Conservation (phyloP, 2,329 filamentous ascomycete species). For the Fusarium zealandicum region DNA sequence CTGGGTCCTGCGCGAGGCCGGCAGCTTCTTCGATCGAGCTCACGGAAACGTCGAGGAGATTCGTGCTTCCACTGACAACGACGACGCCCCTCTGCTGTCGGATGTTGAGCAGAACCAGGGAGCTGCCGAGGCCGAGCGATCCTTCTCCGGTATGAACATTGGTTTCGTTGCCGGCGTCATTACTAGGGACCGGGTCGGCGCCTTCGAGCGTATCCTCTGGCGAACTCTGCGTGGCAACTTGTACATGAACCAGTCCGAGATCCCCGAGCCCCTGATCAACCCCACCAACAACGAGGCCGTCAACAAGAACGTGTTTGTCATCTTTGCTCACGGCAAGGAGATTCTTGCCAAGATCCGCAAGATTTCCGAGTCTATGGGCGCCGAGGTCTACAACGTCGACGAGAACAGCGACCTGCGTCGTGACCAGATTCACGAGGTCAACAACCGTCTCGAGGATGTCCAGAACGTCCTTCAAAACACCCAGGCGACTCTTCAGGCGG, state of each 20-base stretch:
- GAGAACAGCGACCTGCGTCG: conserved; percentile 95
- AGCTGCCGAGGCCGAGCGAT: conserved; percentile 75
- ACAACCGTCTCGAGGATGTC: conserved; percentile 88
- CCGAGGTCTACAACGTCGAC: conserved; percentile 94
- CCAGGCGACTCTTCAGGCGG: conserved; percentile 89
- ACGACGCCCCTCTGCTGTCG: conserved; percentile 90
- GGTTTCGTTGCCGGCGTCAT: conserved; percentile 98
- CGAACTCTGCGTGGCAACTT: conserved; percentile 95
- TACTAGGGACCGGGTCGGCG: conserved; percentile 86
- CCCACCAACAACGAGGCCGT: conserved; percentile 90
- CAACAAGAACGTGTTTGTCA: conserved; percentile 98
- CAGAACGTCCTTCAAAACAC: conserved; percentile 94
- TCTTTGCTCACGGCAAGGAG: conserved; percentile 98
- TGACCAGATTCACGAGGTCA: conserved; percentile 97
- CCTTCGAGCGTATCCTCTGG: conserved; percentile 98
- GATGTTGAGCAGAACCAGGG: conserved; percentile 86
- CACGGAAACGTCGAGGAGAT: conserved; percentile 98
- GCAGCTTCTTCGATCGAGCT: conserved; percentile 95
- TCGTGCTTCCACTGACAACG: conserved; percentile 84
- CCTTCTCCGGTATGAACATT: conserved; percentile 98
- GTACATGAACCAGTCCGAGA: conserved; percentile 99
- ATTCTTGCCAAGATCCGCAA: conserved; percentile 98
- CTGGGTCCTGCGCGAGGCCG: conserved; percentile 95
- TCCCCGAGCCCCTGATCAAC: conserved; percentile 90
- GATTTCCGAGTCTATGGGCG: conserved; percentile 96